Evolutionary conservation across 345 rosid genomes (phyloP).

Genomic region (Camelina neglecta): DNA sequence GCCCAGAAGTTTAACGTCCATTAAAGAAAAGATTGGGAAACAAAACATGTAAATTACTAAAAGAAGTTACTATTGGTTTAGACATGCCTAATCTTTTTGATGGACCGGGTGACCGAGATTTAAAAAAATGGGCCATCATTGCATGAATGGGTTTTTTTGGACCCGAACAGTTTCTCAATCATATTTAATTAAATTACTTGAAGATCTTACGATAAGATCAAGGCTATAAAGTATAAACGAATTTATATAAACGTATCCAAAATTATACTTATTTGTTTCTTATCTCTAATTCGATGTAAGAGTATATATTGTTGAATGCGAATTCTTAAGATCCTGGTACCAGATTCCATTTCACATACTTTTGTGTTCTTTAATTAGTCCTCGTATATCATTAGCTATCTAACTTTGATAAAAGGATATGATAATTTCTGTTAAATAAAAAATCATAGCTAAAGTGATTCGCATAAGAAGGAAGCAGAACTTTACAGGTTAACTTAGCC

Average conservation of each 20-base stretch:
- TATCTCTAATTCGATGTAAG: conserved; percentile 11
- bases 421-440: neutral
- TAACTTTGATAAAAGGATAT: conserved; percentile 1
- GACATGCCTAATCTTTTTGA: neutral
- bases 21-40: neutral
- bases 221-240: neutral
- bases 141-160: neutral
- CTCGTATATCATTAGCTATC: conserved; percentile 6
- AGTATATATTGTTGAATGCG: conserved; percentile 12
- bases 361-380: conserved; percentile 6
- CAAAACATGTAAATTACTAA: neutral
- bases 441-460: conserved; percentile 9
- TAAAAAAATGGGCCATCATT: neutral
- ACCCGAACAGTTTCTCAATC: neutral
- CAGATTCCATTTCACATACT: conserved; percentile 19
- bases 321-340: conserved; percentile 16
- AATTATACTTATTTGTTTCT: neutral
- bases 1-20: neutral
- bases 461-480: neutral
- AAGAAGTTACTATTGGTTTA: too few relatives aligned
- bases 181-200: neutral
- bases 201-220: neutral
- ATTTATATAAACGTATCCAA: neutral
- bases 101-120: neutral
- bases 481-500: neutral